These are phyloP conservation scores for Bruguiera hainesii DNA, from an alignment of 441 rosid genomes.

Conservation along the genomic window DNA sequence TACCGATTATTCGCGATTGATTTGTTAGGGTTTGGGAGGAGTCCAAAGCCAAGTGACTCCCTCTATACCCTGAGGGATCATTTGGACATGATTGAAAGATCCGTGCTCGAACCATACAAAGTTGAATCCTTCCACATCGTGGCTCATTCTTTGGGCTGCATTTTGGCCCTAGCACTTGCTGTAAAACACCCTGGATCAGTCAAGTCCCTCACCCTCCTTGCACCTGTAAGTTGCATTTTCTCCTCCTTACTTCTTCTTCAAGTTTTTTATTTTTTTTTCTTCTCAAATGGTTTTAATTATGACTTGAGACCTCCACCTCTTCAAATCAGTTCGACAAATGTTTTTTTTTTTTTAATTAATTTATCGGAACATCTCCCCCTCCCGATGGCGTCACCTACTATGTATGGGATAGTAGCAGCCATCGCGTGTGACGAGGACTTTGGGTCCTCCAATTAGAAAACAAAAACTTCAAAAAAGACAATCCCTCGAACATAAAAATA, in stretches of 20 bases:
- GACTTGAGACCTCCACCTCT: no score
- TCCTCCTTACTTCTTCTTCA: not conserved
- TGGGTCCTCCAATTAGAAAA: no score
- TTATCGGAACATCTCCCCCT: no score
- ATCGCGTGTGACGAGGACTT: no score
- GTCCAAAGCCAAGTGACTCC: constrained; percentile 95
- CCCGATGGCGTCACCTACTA: no score
- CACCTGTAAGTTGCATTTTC: constrained; percentile 52
- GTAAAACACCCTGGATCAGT: constrained; percentile 65
- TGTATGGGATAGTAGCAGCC: no score
- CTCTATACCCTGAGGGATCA: constrained; percentile 87
- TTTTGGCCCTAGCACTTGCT: constrained; percentile 84
- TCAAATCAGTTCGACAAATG: no score
- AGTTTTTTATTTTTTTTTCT: no score
- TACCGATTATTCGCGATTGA: constrained; percentile 84
- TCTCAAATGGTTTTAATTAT: no score
- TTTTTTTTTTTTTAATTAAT: no score
- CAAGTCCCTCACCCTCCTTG: constrained; percentile 84
- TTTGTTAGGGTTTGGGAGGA: constrained; percentile 86
- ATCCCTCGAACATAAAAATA: no score
- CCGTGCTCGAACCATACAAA: constrained; percentile 59
- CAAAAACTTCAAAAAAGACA: no score
- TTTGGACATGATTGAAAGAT: constrained; percentile 82
- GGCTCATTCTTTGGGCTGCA: constrained; percentile 97
- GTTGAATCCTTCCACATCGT: constrained; percentile 91